Base-by-base conservation (phyloP, 495 filamentous ascomycete species). In the Aspergillus bertholletiae region DNA sequence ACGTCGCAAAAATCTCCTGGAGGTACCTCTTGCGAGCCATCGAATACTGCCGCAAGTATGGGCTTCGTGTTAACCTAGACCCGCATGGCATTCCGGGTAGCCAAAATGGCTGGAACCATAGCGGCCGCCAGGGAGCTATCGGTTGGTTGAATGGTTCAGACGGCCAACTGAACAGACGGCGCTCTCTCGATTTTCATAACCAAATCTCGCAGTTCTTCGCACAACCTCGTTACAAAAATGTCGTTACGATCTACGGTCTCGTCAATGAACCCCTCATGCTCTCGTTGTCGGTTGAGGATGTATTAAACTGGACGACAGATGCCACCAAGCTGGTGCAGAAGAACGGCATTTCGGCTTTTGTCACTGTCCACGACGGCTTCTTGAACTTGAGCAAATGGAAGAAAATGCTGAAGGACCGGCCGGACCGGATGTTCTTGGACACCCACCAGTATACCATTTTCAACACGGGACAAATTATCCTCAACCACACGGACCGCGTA, bases 391-490 rank as follows among this genome's bases (percentile, higher is more conserved):
- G 67, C 40, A 90, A 91, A 58, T 96, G 90, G 90, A 81, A 92
- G 61, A 84, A 83, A 22, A 78, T 78, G 74, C 79, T 92, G 37
- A 74, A 80, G 57, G 76, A 75, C 1, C 68, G 68, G 4, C 71
- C 74, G 0, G 57, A 71, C 0, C 56, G 68, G 51, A 72, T 93
- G 60, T 76, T 96, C 17, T 80, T 99, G 8, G 95, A 99, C 71
- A 92, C 89, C 41, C 95, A 99, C 74, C 92, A 95, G 64, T 96
- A 96, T 64, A 85, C 88, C 48, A 95, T 92, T 57, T 96, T 95
- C 76, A 93, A 95, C 70, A 79, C 76, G 13, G 81, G 78, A 45
- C 85, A 89, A 69, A 88, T 95, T 62, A 76, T 78, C 23, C 80
- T 80, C 59, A 87, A 86, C 49, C 90, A 94, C 71, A 78, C 83